A percentile compares a stretch with the other conserved stretches of the same genome.
Conservation (phyloP, 352 stramenopile genomes). For the Elongisporangium senticosum region DNA sequence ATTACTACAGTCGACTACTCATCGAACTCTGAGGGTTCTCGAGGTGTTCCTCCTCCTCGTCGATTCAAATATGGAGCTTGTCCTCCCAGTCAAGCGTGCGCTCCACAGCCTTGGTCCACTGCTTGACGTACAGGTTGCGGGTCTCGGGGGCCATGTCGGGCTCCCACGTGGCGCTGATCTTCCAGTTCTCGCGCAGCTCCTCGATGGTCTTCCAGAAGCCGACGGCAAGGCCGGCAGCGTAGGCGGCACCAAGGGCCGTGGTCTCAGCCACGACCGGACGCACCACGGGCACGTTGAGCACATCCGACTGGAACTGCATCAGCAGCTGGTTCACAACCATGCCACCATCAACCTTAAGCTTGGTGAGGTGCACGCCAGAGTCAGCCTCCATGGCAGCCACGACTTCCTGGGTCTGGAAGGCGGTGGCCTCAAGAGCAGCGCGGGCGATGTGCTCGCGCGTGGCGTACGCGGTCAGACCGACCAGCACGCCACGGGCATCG, state of each 20-base stretch:
- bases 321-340: conserved; percentile 96
- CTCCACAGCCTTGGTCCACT: conserved; percentile 83
- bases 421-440: conserved; percentile 94
- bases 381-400: conserved; percentile 94
- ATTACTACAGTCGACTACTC: conserved; percentile 2
- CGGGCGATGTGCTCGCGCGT: conserved; percentile 94
- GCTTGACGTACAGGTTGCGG: conserved; percentile 50
- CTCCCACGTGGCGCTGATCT: conserved; percentile 66
- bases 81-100: conserved; percentile 85
- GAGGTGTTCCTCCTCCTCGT: conserved; percentile 2
- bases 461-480: conserved; percentile 94
- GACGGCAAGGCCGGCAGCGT: conserved; percentile 95
- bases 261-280: conserved; percentile 94
- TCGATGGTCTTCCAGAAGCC: conserved; percentile 92
- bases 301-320: conserved; percentile 98
- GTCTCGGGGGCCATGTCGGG: conserved; percentile 60
- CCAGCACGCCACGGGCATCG: conserved; percentile 95
- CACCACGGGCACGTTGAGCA: conserved; percentile 92
- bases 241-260: conserved; percentile 96
- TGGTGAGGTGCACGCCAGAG: conserved; percentile 83
- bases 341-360: conserved; percentile 96
- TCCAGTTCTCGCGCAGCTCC: conserved; percentile 80
- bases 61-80: conserved; percentile 20
- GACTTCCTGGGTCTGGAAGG: conserved; percentile 94
- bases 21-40: not conserved